These are phyloP conservation scores for Sonneratia alba DNA, from an alignment of 345 rosid species.

Conservation along the genomic window DNA sequence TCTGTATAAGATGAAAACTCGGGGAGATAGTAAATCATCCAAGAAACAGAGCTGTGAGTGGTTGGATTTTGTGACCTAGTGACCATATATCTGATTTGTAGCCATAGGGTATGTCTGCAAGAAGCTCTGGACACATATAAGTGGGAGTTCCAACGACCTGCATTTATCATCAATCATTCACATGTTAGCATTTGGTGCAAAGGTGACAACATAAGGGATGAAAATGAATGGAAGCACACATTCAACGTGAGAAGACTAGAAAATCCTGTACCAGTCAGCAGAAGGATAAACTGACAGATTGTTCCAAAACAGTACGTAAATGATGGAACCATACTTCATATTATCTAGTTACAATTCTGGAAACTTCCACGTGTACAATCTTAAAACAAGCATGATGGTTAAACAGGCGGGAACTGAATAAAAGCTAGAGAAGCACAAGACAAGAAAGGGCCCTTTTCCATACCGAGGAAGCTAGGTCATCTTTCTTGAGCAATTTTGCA, in stretches of 20 bases:
- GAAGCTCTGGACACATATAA: constrained; percentile 93
- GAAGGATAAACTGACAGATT: not conserved
- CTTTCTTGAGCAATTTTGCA: constrained; percentile 76
- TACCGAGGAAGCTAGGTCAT: constrained; percentile 83
- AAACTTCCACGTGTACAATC: too few species aligned
- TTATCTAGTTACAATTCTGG: not conserved
- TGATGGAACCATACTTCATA: not conserved
- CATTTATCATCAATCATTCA: not conserved
- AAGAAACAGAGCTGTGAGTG: not conserved
- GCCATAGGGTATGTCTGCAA: constrained; percentile 89
- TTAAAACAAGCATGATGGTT: not conserved
- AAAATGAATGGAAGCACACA: not conserved
- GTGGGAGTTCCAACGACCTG: constrained; percentile 89
- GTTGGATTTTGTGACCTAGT: constrained; percentile 48
- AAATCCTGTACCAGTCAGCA: not conserved
- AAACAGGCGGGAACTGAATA: not conserved
- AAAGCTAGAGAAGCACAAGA: not conserved
- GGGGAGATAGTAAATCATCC: not conserved
- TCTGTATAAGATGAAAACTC: not conserved
- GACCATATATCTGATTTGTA: constrained; percentile 99
- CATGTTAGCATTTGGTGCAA: too few species aligned
- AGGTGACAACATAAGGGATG: not conserved
- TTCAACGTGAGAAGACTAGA: too few species aligned
- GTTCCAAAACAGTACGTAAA: not conserved
- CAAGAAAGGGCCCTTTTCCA: constrained; percentile 10